A percentile compares a stretch with the other conserved stretches of the same genome.
Evolutionary conservation across 176 grass and related monocot genomes (phyloP).

Genomic region (Carex scoparia): DNA sequence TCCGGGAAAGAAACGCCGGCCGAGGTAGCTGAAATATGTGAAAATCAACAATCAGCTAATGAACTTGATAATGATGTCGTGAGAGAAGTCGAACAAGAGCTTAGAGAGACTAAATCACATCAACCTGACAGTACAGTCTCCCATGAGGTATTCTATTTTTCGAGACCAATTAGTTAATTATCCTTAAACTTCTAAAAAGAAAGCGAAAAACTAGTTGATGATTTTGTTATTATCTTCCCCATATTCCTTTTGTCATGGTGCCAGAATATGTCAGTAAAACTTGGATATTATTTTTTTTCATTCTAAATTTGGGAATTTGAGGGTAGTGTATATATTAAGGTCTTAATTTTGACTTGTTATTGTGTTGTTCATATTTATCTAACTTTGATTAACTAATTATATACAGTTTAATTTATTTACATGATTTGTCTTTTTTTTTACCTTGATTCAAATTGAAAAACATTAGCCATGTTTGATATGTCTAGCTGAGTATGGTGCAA

Average conservation of each 20-base stretch:
- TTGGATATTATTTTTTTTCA: background rate
- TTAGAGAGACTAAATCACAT: conserved; percentile 17
- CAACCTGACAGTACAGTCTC: conserved; percentile 30
- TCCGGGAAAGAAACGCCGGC: conserved; percentile 20
- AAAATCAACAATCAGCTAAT: conserved; percentile 27
- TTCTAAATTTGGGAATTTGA: background rate
- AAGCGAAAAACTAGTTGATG: background rate
- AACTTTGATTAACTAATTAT: conserved; percentile 1
- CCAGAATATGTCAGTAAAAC: background rate
- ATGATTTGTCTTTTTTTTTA: background rate
- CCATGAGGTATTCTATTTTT: conserved; percentile 42
- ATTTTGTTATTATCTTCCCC: background rate
- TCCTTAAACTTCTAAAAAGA: background rate
- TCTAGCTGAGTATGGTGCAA: conserved; percentile 62
- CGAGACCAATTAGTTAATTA: background rate
- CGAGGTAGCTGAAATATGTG: conserved; percentile 13
- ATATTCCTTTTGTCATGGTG: background rate
- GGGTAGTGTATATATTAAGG: background rate
- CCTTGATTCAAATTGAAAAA: conserved; percentile 1
- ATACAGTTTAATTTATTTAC: background rate
- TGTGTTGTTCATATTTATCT: background rate
- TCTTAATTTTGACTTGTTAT: background rate
- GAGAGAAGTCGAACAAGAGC: conserved; percentile 27
- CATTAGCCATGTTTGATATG: background rate
- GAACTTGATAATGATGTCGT: conserved; percentile 30